Evolutionary conservation across 2,329 filamentous ascomycete species (phyloP).

Genomic region (Beauveria sp.): DNA sequence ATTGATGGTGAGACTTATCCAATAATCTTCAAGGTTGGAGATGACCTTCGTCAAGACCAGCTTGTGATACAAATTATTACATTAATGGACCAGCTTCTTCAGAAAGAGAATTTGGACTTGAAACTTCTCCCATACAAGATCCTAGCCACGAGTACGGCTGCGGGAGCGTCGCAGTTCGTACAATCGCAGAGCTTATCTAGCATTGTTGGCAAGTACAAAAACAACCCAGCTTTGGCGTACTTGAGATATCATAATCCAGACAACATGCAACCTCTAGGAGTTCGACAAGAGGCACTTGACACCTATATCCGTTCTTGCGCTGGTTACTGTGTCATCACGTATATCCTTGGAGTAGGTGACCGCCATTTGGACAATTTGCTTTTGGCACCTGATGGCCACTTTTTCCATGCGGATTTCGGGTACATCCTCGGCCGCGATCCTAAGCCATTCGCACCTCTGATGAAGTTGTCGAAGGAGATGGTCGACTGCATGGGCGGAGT

Average conservation of each 20-base stretch:
- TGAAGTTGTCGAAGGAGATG: constrained; percentile 98
- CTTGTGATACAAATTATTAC: constrained; percentile 96
- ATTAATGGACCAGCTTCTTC: constrained; percentile 90
- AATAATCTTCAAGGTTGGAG: constrained; percentile 94
- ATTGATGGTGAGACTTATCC: constrained; percentile 70
- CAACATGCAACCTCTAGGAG: constrained; percentile 68
- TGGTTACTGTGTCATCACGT: constrained; percentile 97
- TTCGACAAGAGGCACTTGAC: constrained; percentile 88
- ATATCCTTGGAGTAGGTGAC: constrained; percentile 92
- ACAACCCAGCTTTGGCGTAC: constrained; percentile 68
- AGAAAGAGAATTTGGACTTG: constrained; percentile 92
- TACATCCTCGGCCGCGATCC: constrained; percentile 96
- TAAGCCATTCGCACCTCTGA: constrained; percentile 91
- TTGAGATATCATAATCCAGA: constrained; percentile 87
- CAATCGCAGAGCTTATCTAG: constrained; percentile 77
- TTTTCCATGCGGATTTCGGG: constrained; percentile 98
- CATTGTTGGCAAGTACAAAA: constrained; percentile 75
- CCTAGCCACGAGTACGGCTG: constrained; percentile 80
- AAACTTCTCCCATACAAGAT: constrained; percentile 96
- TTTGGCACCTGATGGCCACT: constrained; percentile 80
- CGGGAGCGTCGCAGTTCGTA: constrained; percentile 89
- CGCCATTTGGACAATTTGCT: constrained; percentile 93
- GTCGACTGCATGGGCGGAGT: constrained; percentile 95
- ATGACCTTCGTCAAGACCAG: constrained; percentile 93
- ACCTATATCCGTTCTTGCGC: constrained; percentile 94